Base-by-base conservation (phyloP, 2,329 filamentous ascomycete genomes). In the Colletotrichum destructivum region DNA sequence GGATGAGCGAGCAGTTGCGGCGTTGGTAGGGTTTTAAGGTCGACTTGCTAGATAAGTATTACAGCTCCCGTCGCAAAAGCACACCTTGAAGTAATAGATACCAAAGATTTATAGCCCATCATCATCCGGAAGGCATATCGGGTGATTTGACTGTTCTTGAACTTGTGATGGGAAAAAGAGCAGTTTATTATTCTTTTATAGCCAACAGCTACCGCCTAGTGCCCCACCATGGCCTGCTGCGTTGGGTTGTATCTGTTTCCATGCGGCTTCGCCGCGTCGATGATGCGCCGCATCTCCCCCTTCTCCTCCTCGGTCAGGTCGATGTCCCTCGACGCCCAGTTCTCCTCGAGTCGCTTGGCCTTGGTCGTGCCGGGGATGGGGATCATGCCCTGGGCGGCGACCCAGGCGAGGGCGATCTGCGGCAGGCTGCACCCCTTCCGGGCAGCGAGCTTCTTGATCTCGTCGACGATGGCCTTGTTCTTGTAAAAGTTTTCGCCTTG, bases 291-390 rank as follows among this genome's bases (percentile, higher is more conserved):
- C 76, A 86, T 81, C 67, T 84, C 81, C 44, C 74, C 55, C 72
- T 78, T 75, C 62, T 85, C 84, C 40, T 82, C 80, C 26, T 81
- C 78, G 0, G 78, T 81, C 47, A 84, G 67, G 2, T 81, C 77
- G 56, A 84, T 73, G 12, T 83, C 75, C 31, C 80, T 70, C 1
- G 81, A 83, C 0, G 76, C 76, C 79, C 79, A 83, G 66, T 84
- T 85, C 62, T 84, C 80, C 57, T 83, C 82, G 8, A 84, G 60
- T 0, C 84, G 78, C 4, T 71, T 59, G 0, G 79, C 67, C 72
- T 84, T 85, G 0, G 83, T 85, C 0, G 83, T 85, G 2, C 85
- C 85, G 0, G 85, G 84, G 60, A 86, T 86, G 0, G 84, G 77
- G 70, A 87, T 84, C 76, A 84, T 76, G 0, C 81, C 80, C 51